phyloP scores from a whole-genome alignment of 2,329 filamentous ascomycete species.

The Orbilia javanica region DNA sequence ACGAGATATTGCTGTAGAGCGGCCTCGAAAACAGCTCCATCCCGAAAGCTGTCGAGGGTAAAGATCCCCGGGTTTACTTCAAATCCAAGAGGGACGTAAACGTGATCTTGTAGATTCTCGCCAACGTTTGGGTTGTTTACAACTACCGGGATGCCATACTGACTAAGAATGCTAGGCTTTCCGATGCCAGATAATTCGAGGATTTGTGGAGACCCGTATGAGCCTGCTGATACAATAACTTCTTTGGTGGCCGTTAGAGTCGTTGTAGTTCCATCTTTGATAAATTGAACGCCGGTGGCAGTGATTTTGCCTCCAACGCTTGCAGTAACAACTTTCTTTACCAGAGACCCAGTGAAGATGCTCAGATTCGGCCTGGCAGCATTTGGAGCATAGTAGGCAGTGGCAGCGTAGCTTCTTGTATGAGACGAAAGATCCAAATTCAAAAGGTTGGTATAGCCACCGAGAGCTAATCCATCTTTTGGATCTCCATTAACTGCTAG shows the following conservation, averaged over 20 bases:
- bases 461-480: constrained; percentile 60
- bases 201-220: constrained; percentile 67
- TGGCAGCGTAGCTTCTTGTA: constrained; percentile 64
- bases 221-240: constrained; percentile 69
- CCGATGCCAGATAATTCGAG: constrained; percentile 69
- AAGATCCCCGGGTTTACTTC: constrained; percentile 50
- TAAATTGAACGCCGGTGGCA: constrained; percentile 67
- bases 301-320: constrained; percentile 60
- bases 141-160: constrained; percentile 64
- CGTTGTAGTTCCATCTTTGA: constrained; percentile 63
- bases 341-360: constrained; percentile 68
- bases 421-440: constrained; percentile 44
- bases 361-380: constrained; percentile 67
- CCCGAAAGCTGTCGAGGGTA: constrained; percentile 50
- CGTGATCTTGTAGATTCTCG: constrained; percentile 64
- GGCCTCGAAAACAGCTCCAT: constrained; percentile 29
- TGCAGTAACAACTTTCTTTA: constrained; percentile 68
- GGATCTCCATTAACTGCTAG: constrained; percentile 56
- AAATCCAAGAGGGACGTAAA: constrained; percentile 46
- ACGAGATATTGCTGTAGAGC: constrained; percentile 40
- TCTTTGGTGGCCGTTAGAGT: constrained; percentile 63
- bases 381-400: constrained; percentile 66
- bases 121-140: constrained; percentile 65
- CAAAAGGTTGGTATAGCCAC: constrained; percentile 61
- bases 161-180: constrained; percentile 63